Evolutionary conservation across 2,329 filamentous ascomycete genomes (phyloP), one percentile per base, ranked within the genome.

Genomic region (Fusarium nematophilum): DNA sequence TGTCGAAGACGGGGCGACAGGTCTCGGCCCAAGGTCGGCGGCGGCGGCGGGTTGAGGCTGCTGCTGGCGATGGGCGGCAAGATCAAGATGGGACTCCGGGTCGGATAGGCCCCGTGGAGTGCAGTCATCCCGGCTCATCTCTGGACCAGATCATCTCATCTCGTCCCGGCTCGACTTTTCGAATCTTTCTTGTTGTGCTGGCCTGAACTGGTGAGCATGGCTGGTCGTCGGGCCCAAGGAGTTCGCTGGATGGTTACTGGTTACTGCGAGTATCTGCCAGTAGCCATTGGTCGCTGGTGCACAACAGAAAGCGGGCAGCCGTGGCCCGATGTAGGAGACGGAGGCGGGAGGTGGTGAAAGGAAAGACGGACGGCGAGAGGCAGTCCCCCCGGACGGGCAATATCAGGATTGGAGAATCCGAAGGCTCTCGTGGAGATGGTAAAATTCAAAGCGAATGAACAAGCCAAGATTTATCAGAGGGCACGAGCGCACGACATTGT

Each of bases 21-120:
- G 75, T 68, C 79, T 79, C 59, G 81, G 77, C 65, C 83, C 79
- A 65, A 84, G 81, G 59, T 82, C 80, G 67, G 79, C 79, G 67
- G 62, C 61, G 44, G 83, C 81, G 67, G 62, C 61, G 44, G 83
- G 81, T 69, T 85, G 82, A 59, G 81, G 78, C 57, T 84, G 79
- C 57, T 83, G 74, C 49, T 71, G 71, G 64, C 68, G 68, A 59
- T 69, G 65, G 57, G 74, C 68, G 50, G 67, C 67, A 59, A 64
- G 59, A 63, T 73, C 71, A 60, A 73, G 57, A 63, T 71, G 66
- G 61, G 64, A 67, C 66, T 69, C 66, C 65, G 62, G 67, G 66
- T 69, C 67, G 65, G 67, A 69, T 66, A 69, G 66, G 67, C 62
- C 65, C 67, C 65, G 66, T 57, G 65, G 67, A 70, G 63, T 65